phyloP scores from a whole-genome alignment of 306 rosid genomes.

The Cucumis melo region DNA sequence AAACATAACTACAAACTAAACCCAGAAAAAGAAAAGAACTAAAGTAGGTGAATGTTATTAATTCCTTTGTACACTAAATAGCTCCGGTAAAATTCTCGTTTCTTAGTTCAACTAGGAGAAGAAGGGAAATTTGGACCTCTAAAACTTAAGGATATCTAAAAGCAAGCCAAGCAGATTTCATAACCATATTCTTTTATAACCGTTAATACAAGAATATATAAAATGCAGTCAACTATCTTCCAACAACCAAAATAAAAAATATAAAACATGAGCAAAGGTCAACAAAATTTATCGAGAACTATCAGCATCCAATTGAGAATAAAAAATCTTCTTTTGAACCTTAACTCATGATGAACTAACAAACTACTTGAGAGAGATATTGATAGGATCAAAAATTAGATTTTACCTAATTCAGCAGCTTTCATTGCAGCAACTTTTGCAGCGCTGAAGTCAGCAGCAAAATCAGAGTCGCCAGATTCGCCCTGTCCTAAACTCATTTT shows the following conservation, averaged over 20 bases:
- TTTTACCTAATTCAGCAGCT: constrained; percentile 90
- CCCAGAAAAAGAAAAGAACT: neutral
- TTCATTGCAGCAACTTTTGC: constrained; percentile 92
- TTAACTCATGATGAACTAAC: neutral
- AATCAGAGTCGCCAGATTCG: constrained; percentile 32
- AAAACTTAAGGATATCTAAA: neutral
- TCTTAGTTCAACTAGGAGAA: neutral
- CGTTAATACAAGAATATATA: neutral
- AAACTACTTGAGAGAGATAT: neutral
- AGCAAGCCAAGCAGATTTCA: neutral
- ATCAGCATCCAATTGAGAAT: neutral
- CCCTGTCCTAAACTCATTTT: constrained; percentile 22
- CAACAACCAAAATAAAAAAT: neutral
- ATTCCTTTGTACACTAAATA: neutral
- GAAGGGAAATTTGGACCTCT: neutral
- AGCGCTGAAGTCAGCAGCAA: constrained; percentile 44
- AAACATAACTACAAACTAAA: neutral
- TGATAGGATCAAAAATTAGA: neutral
- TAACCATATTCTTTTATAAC: neutral
- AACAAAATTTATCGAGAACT: neutral
- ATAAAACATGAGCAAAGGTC: neutral
- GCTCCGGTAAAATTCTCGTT: too few relatives aligned
- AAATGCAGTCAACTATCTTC: neutral
- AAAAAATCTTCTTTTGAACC: neutral
- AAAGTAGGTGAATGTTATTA: neutral